Percentiles rank a stretch among this genome's conserved stretches.
Evolutionary conservation across 139 green algal genomes (phyloP).

Genomic region (Chlamydomonas sp.): DNA sequence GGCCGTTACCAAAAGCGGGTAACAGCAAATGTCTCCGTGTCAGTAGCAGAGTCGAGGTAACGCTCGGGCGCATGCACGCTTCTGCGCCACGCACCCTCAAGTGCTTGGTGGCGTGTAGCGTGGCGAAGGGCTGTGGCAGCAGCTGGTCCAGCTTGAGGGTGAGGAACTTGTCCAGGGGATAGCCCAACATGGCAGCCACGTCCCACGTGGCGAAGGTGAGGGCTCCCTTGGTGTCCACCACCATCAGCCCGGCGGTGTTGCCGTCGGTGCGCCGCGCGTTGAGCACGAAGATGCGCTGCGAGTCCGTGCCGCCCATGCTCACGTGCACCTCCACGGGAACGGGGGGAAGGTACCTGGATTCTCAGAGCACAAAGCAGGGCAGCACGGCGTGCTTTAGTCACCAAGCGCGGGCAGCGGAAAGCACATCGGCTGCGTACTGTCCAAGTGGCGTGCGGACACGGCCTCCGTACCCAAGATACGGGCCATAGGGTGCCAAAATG

Average conservation of each 20-base stretch:
- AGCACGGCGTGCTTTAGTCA: no score
- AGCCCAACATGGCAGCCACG: slow-evolving; percentile 34
- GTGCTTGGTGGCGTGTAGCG: not conserved
- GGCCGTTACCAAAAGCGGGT: no score
- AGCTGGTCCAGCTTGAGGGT: slow-evolving; percentile 26
- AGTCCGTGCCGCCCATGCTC: slow-evolving; percentile 22
- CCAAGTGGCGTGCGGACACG: no score
- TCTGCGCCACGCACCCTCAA: not conserved
- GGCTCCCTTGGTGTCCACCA: slow-evolving; percentile 16
- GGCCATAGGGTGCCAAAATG: no score
- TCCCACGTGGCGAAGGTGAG: slow-evolving; percentile 34
- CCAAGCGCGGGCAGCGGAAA: no score
- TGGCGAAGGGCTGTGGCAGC: slow-evolving; percentile 7
- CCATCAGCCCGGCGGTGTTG: slow-evolving; percentile 1
- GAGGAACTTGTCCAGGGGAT: slow-evolving; percentile 14
- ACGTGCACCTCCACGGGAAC: slow-evolving; percentile 9
- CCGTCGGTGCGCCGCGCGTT: slow-evolving; percentile 24
- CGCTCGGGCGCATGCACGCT: no score
- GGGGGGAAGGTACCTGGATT: slow-evolving; percentile 20
- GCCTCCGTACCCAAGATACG: no score
- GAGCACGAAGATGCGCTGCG: slow-evolving; percentile 39
- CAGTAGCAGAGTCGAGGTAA: not conserved
- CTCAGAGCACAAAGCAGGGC: no score
- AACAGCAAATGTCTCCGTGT: no score
- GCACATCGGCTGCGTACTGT: no score